Percentiles rank a stretch among this genome's conserved stretches.
Evolutionary conservation across 345 rosid genomes (phyloP).

Genomic region (Eucalyptus erythrocorys): DNA sequence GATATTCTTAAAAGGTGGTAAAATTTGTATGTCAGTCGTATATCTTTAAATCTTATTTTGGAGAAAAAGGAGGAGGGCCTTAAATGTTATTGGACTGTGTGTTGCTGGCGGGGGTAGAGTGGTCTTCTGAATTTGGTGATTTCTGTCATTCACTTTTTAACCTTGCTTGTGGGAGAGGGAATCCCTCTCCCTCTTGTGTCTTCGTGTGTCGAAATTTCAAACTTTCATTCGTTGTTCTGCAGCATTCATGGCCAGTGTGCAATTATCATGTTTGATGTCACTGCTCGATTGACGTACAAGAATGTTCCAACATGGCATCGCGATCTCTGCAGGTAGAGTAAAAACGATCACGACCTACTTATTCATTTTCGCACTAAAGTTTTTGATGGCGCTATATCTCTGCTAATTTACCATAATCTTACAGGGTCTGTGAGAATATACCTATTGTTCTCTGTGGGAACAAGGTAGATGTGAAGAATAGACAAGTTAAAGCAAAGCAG

Average conservation of each 20-base stretch:
- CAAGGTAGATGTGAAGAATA: constrained; percentile 92
- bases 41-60: background rate
- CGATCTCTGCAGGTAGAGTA: constrained; percentile 70
- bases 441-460: constrained; percentile 92
- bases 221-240: constrained; percentile 1
- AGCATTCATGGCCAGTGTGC: constrained; percentile 99
- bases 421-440: constrained; percentile 83
- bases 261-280: constrained; percentile 93
- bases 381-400: background rate
- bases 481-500: constrained; percentile 96
- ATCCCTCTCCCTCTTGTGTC: background rate
- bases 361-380: background rate
- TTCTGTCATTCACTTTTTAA: background rate
- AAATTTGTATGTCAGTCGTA: background rate
- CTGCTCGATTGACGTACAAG: constrained; percentile 92
- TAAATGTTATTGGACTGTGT: background rate
- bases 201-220: background rate
- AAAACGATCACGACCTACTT: background rate
- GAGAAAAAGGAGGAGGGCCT: background rate
- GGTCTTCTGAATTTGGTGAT: background rate
- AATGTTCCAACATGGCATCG: constrained; percentile 99
- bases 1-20: background rate
- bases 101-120: background rate
- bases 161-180: background rate
- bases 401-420: background rate